Base-by-base conservation (phyloP, 495 filamentous ascomycete species). In the Tetracladium setigerum region DNA sequence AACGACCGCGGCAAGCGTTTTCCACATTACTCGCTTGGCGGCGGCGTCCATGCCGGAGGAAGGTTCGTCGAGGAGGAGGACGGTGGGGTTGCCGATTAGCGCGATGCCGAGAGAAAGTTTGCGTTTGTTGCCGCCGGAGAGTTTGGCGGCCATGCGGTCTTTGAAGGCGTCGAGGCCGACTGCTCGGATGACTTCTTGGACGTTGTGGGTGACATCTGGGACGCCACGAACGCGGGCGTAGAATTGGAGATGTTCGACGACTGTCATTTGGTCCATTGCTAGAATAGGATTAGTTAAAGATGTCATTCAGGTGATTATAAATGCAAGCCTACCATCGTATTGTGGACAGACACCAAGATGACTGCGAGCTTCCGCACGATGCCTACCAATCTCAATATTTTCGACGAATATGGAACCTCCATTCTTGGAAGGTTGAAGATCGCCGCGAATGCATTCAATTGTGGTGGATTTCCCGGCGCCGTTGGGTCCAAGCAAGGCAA, bases 381-480 rank as follows among this genome's bases (percentile, higher is more conserved):
- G 70, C 31, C 67, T 71, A 22, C 75, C 76, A 38, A 94, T 78
- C 17, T 79, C 81, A 22, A 79, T 72, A 52, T 83, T 70, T 58
- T 92, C 85, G 43, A 95, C 81, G 22, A 84, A 78, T 33, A 95
- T 76, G 42, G 89, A 82, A 45, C 83, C 82, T 7, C 61, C 56
- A 46, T 68, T 66, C 18, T 22, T n/a, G 12, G 38, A 41, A 0
- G 87, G 86, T 27, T 77, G 74, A 42, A 89, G 71, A 54, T 95
- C 88, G n/a, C 87, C 89, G 47, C 89, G 77, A 62, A 95, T 85
- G 32, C 94, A 68, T 14, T 76, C 82, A 63, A 95, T 90, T 6
- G 83, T 91, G 4, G 87, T 92, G 4, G 79, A 83, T 58, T 95
- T 95, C 39, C 89, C 89, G 1, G 89, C 89, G 18, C 87, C 89